Base-by-base conservation (phyloP, 148 eudicot species). In the Pharnaceum exiguum region DNA sequence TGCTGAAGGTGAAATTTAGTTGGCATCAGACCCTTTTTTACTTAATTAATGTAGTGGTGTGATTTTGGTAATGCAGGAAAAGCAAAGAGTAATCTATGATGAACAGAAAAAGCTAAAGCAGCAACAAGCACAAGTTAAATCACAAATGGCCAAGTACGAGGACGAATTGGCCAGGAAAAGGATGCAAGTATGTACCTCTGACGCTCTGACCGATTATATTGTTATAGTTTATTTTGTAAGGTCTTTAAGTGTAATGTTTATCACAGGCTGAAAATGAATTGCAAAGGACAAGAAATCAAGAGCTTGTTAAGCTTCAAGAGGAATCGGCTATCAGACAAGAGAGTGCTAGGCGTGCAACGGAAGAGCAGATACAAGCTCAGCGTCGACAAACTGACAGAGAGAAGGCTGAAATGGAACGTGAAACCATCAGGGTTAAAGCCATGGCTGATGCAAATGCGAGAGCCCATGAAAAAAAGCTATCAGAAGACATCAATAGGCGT, bases 381-480 rank as follows among this genome's bases (percentile, higher is more conserved):
- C 94, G 90, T 35, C 82, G 88, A 46, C 88, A 82, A 82, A 93
- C 99, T 56, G 99, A 93, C 70, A 81, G 77, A 64, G 91, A 88
- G 69, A 93, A 78, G 77, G 99, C 99, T 51, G 90, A 88, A 66
- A 88, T 81, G 12, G 96, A 88, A 67, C 88, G 91, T 63, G 96
- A 93, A 79, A 93, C 99, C 38, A 83, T 88, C 48, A 84, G 77
- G 64, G 86, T 88, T 62, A 84, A 71, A 57, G 86, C 99, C 29
- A 70, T 93, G 76, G 96, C 99, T 11, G 90, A 93, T 60, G 96
- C 99, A 36, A 95, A 93, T 68, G 96, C 80, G 31, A 81, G 90
- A 51, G 98, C 96, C 66, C 98, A 74, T 67, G 89, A 88, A 76
- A 86, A 86, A 21, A 83, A 79, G 77, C 75, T 93, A 69, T 77